Evolutionary conservation across 306 rosid species (phyloP), one percentile per base, ranked within the genome.

Genomic region (Fagus crenata): DNA sequence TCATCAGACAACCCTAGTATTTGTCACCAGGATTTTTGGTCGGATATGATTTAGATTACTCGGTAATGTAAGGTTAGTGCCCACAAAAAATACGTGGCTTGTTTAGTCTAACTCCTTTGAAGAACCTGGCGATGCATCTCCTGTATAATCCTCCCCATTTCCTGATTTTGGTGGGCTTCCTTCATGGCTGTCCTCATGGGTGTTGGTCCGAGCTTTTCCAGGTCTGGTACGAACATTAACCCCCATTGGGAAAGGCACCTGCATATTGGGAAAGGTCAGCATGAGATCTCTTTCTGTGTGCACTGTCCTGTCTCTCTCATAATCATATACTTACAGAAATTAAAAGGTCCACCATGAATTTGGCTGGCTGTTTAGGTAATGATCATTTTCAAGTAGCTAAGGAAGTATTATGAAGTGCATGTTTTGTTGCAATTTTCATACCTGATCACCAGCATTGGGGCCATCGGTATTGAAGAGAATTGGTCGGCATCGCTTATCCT

Each of bases 191-290:
- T 89, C 93, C 79, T 89, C 93, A 9, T 63, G 55, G 69, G 80
- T 73, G 49, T 15, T 73, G 22, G 53, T 65, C 35, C 95, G 95
- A 65, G 84, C 74, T 73, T 87, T 92, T 80, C 96, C 93, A 12
- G 87, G 84, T 76, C 97, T 90, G 40, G 84, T 69, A 54, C 97
- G 82, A 76, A 92, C 79, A 76, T 83, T 89, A 76, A 77, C 76
- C 13, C 96, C 97, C 93, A 92, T 84, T 70, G 97, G 97, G 71
- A 92, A 92, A 64, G 97, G 97, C 78, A 90, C 96, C 97, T 92
- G 84, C 74, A 77, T 51, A 55, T 46, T 80, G 14, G 31, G 15
- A 80, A 69, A 32, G 53, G 40, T 73, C 81, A 78, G 31, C 70
- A 15, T 53, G 15, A 64, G 49, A 67, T 17, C 67, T 32, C n/a